Evolutionary conservation across 371 early-diverging fungal species (phyloP).

Genomic region (Chytridium lagenaria): DNA sequence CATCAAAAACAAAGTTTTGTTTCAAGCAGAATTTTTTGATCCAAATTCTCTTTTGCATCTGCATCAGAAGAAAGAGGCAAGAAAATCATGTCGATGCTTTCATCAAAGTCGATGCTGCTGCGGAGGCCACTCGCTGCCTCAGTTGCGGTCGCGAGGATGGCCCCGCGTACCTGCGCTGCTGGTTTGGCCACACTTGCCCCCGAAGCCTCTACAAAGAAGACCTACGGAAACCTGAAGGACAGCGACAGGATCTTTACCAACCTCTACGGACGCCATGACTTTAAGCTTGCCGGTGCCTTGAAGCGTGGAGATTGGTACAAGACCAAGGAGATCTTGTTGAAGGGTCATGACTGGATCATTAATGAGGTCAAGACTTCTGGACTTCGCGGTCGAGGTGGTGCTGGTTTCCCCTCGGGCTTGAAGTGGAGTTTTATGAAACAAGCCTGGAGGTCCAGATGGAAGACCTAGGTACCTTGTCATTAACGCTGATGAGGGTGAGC

Average conservation of each 20-base stretch:
- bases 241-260: conserved; percentile 98
- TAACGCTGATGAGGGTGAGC: conserved; percentile 98
- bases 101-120: not conserved
- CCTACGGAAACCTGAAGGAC: conserved; percentile 80
- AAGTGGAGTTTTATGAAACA: conserved; percentile 99
- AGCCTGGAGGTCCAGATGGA: conserved; percentile 69
- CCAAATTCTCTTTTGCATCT: too few relatives aligned
- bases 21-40: too few relatives aligned
- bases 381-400: conserved; percentile 96
- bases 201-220: conserved; percentile 32
- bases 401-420: conserved; percentile 96
- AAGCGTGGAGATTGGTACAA: conserved; percentile 98
- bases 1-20: too few relatives aligned
- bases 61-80: too few relatives aligned
- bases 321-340: conserved; percentile 95
- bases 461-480: conserved; percentile 93
- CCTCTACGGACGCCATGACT: conserved; percentile 92
- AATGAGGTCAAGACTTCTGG: conserved; percentile 96
- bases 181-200: conserved; percentile 50
- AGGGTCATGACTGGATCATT: conserved; percentile 97
- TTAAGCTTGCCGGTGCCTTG: conserved; percentile 83
- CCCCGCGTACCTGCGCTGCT: not conserved
- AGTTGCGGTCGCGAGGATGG: not conserved
- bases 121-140: not conserved
- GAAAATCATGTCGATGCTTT: too few relatives aligned